Conservation (phyloP, 805 yeast species). For the Candida chilensis region DNA sequence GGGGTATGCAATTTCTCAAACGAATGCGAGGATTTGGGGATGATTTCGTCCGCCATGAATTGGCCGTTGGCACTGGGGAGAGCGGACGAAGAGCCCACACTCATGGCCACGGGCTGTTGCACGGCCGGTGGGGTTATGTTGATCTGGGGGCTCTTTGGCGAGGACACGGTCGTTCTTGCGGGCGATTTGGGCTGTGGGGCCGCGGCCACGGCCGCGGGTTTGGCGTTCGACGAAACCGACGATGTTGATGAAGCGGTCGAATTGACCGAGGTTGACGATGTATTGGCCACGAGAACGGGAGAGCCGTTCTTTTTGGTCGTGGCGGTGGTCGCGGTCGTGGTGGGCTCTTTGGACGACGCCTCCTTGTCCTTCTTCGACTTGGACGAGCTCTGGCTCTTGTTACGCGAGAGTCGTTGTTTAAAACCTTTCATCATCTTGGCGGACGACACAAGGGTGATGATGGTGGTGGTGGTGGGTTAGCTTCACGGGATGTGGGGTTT, state of each 20-base stretch:
- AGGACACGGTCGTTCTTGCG: slow-evolving; percentile 3
- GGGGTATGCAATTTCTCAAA: slow-evolving; percentile 53
- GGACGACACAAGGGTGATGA: too few species aligned
- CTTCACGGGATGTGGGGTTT: too few species aligned
- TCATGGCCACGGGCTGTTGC: slow-evolving; percentile 6
- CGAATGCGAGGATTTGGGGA: slow-evolving; percentile 37
- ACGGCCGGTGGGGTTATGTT: slow-evolving; percentile 5
- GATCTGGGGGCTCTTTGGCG: too few species aligned
- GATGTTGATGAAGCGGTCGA: slow-evolving; percentile 2
- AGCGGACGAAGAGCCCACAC: slow-evolving; percentile 1
- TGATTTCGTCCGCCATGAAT: slow-evolving; percentile 4
- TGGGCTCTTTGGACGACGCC: slow-evolving; percentile 10
- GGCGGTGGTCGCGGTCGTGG: slow-evolving; percentile 3
- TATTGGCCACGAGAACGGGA: too few species aligned
- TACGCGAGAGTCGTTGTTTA: slow-evolving; percentile 43
- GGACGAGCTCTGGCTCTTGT: slow-evolving; percentile 18
- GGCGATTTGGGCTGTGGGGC: slow-evolving; percentile 1
- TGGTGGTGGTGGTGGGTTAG: too few species aligned
- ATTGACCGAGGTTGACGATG: too few species aligned
- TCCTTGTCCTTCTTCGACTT: slow-evolving; percentile 23
- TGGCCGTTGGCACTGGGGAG: slow-evolving; percentile 4
- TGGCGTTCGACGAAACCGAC: slow-evolving; percentile 2
- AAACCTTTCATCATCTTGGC: slow-evolving; percentile 69
- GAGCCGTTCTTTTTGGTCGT: background rate
- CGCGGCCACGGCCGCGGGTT: slow-evolving; percentile 2